Evolutionary conservation across 2,329 filamentous ascomycete species (phyloP), one percentile per base, ranked within the genome.

Genomic region (Alternaria brassicae): DNA sequence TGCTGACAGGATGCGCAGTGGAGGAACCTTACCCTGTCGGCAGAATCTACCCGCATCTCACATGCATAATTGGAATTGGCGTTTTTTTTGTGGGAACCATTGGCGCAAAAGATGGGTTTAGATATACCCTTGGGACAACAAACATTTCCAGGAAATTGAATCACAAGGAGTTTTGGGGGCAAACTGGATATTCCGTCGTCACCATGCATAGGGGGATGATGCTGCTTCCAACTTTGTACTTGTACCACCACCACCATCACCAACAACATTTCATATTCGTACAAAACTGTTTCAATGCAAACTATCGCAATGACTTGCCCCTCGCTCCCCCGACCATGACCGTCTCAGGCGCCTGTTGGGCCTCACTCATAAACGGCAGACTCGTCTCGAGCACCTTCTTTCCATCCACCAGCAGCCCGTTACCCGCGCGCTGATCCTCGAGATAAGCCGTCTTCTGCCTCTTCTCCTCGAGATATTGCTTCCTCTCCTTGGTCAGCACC

Each of bases 401-500:
- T 48, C 84, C 82, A 55, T 84, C 81, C n/a, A 93, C 77, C 47
- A 91, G 65, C 58, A 75, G 73, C 17, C 88, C 87, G 15, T 83
- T 78, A 52, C 87, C 78, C 56, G 79, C 77, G 71, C 80, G 85
- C 70, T 80, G 61, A 61, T 84, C 77, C 67, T 94, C 90, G 27
- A 83, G 77, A 58, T 83, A 68, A 50, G 83, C 74, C 21, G 81
- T 74, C 72, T 83, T 75, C 60, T 82, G 75, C 52, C 92, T 85
- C 60, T 83, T 80, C 40, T 82, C 83, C n/a, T 87, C 85, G 50
- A 97, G 81, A 77, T 90, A 84, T 71, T 81, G 75, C 73, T 84
- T 85, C 63, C 92, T 85, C 79, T 91, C 83, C 45, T 86, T 80
- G 2, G 90, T 93, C 84, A 99, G 80, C 59, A 85, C 86, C 95